Conservation (phyloP, 345 rosid species). For the Linum lewisii region DNA sequence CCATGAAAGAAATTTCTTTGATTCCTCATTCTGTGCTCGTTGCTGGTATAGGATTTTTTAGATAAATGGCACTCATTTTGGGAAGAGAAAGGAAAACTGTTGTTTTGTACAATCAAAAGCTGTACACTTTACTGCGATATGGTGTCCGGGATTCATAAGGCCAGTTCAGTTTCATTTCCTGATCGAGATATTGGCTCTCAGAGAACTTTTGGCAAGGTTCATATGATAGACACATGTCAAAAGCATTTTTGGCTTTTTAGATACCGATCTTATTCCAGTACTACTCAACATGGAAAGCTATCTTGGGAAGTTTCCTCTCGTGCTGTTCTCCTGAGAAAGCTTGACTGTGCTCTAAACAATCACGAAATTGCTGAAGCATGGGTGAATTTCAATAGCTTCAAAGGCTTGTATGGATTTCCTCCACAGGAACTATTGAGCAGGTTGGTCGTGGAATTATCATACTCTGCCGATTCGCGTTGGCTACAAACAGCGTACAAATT, state of each 20-base stretch:
- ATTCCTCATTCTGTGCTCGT: too few relatives aligned
- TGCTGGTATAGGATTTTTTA: neutral
- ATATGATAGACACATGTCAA: neutral
- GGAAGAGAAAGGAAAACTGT: conserved; percentile 5
- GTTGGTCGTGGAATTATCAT: conserved; percentile 47
- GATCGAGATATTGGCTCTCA: neutral
- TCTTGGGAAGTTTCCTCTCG: conserved; percentile 44
- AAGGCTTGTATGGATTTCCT: conserved; percentile 53
- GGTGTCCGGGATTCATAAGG: conserved; percentile 6
- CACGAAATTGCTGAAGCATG: conserved; percentile 52
- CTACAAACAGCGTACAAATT: conserved; percentile 46
- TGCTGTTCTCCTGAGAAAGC: conserved; percentile 42
- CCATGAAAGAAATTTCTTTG: too few relatives aligned
- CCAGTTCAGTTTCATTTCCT: neutral
- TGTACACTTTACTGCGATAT: neutral
- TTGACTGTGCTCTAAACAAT: conserved; percentile 43
- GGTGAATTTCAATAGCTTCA: conserved; percentile 49
- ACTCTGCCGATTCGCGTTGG: conserved; percentile 52
- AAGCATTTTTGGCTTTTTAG: neutral
- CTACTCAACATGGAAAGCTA: conserved; percentile 20
- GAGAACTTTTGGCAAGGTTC: conserved; percentile 4
- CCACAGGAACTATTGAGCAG: conserved; percentile 23
- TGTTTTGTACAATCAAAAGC: neutral
- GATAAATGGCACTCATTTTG: conserved; percentile 11
- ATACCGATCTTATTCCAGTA: conserved; percentile 3